A percentile compares a stretch with the other conserved stretches of the same genome.
Evolutionary conservation across 345 rosid species (phyloP).

Genomic region (Aethionema arabicum): DNA sequence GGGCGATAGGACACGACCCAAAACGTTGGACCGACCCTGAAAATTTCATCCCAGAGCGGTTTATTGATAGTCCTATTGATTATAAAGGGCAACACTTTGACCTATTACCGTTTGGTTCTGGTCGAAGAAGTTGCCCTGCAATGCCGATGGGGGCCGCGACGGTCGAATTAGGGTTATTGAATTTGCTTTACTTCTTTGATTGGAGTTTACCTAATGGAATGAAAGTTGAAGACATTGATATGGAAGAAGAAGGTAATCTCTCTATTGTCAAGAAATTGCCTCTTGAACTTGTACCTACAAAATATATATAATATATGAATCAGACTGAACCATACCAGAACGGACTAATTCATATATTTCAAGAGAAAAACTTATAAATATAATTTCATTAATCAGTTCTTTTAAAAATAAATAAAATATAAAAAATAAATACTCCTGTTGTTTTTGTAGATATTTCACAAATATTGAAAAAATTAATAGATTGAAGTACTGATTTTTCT

Average conservation of each 20-base stretch:
- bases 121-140: constrained; percentile 57
- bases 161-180: constrained; percentile 23
- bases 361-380: too few relatives aligned
- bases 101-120: constrained; percentile 51
- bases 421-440: too few relatives aligned
- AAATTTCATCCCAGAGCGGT: constrained; percentile 54
- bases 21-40: constrained; percentile 48
- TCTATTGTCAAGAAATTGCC: constrained; percentile 36
- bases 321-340: too few relatives aligned
- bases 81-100: constrained; percentile 45
- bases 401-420: too few relatives aligned
- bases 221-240: constrained; percentile 25
- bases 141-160: constrained; percentile 30
- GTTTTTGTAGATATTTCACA: too few relatives aligned
- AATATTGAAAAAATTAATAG: too few relatives aligned
- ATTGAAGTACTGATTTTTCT: too few relatives aligned
- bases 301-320: too few relatives aligned
- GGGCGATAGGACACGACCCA: constrained; percentile 52
- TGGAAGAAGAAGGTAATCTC: constrained; percentile 30
- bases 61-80: constrained; percentile 38
- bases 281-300: constrained; percentile 28
- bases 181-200: constrained; percentile 34
- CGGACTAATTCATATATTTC: too few relatives aligned
- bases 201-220: constrained; percentile 33
- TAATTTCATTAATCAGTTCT: too few relatives aligned